A percentile compares a stretch with the other conserved stretches of the same genome.
These are phyloP conservation scores for Pseudonectria foliicola DNA, from an alignment of 2,329 filamentous ascomycete species.

Conservation along the genomic window DNA sequence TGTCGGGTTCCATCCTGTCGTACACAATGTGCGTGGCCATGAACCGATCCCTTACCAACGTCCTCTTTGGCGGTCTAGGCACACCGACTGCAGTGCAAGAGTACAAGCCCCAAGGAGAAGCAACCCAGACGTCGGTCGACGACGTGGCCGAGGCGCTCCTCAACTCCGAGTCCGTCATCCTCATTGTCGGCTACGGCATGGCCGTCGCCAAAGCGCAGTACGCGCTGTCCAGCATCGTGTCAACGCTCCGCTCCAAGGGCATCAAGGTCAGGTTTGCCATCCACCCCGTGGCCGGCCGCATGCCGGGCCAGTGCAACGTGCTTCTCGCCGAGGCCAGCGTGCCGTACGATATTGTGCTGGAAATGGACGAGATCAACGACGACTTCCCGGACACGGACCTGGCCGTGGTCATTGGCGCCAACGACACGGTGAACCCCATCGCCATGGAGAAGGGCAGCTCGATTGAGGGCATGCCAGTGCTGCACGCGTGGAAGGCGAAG, in stretches of 20 bases:
- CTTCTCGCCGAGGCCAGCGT: conserved; percentile 81
- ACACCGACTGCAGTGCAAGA: conserved; percentile 51
- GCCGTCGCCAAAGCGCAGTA: conserved; percentile 91
- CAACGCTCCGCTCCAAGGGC: conserved; percentile 64
- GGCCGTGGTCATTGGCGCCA: conserved; percentile 83
- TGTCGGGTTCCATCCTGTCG: conserved; percentile 81
- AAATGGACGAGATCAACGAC: conserved; percentile 96
- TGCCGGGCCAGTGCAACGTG: conserved; percentile 92
- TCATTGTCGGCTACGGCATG: conserved; percentile 91
- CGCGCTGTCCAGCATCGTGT: conserved; percentile 75
- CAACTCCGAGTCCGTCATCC: conserved; percentile 77
- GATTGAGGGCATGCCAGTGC: conserved; percentile 87
- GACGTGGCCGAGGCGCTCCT: conserved; percentile 71
- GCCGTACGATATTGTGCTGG: conserved; percentile 84
- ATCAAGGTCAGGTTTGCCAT: conserved; percentile 84
- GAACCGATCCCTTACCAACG: conserved; percentile 85
- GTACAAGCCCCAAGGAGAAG: conserved; percentile 71
- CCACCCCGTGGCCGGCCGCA: conserved; percentile 81
- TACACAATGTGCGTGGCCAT: conserved; percentile 86
- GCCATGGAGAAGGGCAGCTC: conserved; percentile 75
- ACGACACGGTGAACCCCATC: conserved; percentile 89
- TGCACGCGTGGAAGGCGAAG: conserved; percentile 92
- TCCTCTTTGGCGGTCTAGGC: conserved; percentile 77
- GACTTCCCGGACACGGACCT: conserved; percentile 82
- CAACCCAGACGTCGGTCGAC: conserved; percentile 72